Evolutionary conservation across 129 eudicot genomes (phyloP).

Genomic region (Apium graveolens): DNA sequence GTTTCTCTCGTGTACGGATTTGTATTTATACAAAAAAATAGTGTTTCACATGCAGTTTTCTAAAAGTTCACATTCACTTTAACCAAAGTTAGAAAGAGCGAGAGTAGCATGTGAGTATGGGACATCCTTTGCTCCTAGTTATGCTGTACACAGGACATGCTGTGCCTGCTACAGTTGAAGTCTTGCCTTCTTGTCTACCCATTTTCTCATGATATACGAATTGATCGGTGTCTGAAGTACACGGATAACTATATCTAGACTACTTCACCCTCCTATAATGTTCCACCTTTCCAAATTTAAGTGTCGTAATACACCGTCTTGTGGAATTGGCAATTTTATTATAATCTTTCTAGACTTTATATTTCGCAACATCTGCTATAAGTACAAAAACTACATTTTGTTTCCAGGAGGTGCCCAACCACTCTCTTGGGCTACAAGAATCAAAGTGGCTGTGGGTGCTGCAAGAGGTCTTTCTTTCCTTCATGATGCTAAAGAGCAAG

Average conservation of each 20-base stretch:
- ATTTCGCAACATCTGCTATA: slow-evolving; percentile 2
- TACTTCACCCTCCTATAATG: not conserved
- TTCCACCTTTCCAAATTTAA: not conserved
- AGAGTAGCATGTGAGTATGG: not conserved
- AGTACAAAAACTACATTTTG: slow-evolving; percentile 14
- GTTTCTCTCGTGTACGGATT: not conserved
- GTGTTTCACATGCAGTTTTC: not conserved
- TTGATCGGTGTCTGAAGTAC: not conserved
- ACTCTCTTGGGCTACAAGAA: slow-evolving; percentile 81
- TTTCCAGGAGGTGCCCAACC: slow-evolving; percentile 85
- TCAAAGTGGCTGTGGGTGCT: slow-evolving; percentile 91
- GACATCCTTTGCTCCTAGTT: not conserved
- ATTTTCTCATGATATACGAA: not conserved
- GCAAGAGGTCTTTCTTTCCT: slow-evolving; percentile 83
- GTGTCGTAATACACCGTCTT: not conserved
- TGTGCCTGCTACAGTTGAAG: not conserved
- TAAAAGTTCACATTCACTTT: not conserved
- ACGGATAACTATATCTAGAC: not conserved
- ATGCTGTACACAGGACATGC: not conserved
- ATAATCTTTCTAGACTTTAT: not conserved
- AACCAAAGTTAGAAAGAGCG: not conserved
- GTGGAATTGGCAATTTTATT: not conserved
- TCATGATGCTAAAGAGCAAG: slow-evolving; percentile 81
- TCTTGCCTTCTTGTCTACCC: not conserved
- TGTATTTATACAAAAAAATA: not conserved